A percentile compares a stretch with the other conserved stretches of the same genome.
phyloP scores from a whole-genome alignment of 2,329 filamentous ascomycete genomes.

The Tricladium varicosporioides region DNA sequence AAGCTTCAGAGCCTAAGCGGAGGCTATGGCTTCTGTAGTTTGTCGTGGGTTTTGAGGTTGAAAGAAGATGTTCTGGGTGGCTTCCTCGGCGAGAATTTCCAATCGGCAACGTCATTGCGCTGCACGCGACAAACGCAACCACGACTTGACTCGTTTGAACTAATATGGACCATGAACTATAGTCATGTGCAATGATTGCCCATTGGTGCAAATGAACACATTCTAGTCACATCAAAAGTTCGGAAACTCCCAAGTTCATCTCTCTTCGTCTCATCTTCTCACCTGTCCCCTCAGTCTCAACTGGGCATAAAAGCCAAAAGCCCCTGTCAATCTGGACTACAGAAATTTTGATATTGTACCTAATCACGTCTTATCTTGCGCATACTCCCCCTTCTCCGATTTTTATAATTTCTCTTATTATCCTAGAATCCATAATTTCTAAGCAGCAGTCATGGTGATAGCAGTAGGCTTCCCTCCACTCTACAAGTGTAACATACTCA shows the following conservation, averaged over 20 bases:
- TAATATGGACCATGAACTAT: no score
- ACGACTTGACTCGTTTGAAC: no score
- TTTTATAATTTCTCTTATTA: neutral
- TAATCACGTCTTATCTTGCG: neutral
- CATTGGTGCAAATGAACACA: no score
- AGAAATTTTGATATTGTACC: no score
- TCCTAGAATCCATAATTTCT: neutral
- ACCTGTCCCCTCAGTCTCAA: no score
- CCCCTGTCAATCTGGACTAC: no score
- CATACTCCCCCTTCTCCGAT: neutral
- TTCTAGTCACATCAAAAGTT: no score
- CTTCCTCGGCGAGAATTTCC: constrained; percentile 1
- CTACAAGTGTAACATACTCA: constrained; percentile 6
- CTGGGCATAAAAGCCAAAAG: no score
- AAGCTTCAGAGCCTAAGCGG: neutral
- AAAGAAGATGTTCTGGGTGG: neutral
- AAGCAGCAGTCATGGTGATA: constrained; percentile 28
- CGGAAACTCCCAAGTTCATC: no score
- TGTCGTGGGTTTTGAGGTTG: neutral
- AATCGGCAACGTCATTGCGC: constrained; percentile 7
- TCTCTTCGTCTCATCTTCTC: no score
- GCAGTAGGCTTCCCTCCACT: constrained; percentile 24
- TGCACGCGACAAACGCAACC: no score
- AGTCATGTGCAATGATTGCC: no score
- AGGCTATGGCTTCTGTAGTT: neutral